Evolutionary conservation across 768 basidiomycete genomes (phyloP), one percentile per base, ranked within the genome.

Genomic region (Tricholoma matsutake): DNA sequence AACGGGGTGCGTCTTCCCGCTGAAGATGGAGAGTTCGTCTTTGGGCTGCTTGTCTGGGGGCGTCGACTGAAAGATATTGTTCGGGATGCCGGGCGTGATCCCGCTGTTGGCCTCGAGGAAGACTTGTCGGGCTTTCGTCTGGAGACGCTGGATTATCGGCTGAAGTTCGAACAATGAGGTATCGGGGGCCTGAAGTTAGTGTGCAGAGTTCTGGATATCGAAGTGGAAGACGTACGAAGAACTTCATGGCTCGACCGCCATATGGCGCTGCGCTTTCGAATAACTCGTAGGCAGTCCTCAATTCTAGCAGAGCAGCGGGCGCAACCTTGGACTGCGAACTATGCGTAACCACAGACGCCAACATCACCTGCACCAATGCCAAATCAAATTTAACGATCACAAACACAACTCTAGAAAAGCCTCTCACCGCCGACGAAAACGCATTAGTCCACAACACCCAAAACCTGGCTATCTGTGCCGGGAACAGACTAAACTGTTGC

Each of bases 401-500:
- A 13, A 32, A 59, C 1, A 16, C 34, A 31, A 49, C 61, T 32
- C 29, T 9, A 64, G 25, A 53, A 47, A 58, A 39, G 71, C 83
- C 57, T 64, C 22, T 25, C 22, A 88, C 87, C 62, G 86, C 73
- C 20, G 86, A 82, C 18, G 86, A 87, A 67, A 89, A 89, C 5
- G 82, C 83, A 68, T 89, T 86, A 1, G 86, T 88, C 88, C 88
- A 89, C 31, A 89, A 67, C 25, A 86, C 85, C 86, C 87, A 89
- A 66, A 87, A 86, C 43, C 87, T 76, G 34, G 84, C 80, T 56
- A 88, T 84, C 63, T 85, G 81, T 14, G 76, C 75, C 0, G 86
- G 85, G 67, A 85, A 84, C 59, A 80, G 65, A 9, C 71, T 69
- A 62, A 83, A 85, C 59, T 84, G 80, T 43, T 74, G 67, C 35